A percentile compares a stretch with the other conserved stretches of the same genome.
Evolutionary conservation across 1,284 basidiomycete genomes (phyloP).

Genomic region (Coniophora puteana): DNA sequence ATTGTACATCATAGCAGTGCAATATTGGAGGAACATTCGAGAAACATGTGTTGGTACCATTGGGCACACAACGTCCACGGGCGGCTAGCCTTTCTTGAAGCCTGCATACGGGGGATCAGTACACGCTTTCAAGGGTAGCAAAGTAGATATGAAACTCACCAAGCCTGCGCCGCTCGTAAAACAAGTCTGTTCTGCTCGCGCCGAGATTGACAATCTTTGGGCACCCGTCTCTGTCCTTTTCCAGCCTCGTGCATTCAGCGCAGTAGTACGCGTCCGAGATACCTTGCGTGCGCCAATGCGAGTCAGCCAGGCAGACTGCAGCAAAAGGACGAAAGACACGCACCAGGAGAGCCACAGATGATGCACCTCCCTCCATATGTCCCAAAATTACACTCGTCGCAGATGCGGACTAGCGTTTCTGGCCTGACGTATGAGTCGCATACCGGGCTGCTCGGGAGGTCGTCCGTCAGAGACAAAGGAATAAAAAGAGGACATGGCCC

Average conservation of each 20-base stretch:
- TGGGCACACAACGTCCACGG: neutral
- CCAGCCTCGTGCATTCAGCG: constrained; percentile 92
- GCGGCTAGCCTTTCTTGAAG: constrained; percentile 71
- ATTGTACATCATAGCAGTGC: neutral
- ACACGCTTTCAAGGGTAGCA: neutral
- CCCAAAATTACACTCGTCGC: constrained; percentile 99
- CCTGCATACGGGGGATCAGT: constrained; percentile 36
- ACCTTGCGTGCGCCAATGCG: constrained; percentile 41
- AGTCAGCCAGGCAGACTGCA: neutral
- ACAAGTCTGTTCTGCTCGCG: constrained; percentile 83
- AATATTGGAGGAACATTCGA: neutral
- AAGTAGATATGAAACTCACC: constrained; percentile 34
- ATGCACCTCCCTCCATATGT: constrained; percentile 97
- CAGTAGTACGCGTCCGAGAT: constrained; percentile 98
- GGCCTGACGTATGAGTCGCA: constrained; percentile 99
- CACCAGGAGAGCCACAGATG: constrained; percentile 92
- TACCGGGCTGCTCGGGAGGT: constrained; percentile 68
- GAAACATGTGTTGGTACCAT: neutral
- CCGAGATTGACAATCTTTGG: constrained; percentile 98
- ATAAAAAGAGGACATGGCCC: neutral
- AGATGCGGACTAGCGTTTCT: constrained; percentile 95
- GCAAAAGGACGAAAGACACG: constrained; percentile 20
- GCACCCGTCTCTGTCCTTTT: constrained; percentile 98
- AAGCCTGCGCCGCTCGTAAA: constrained; percentile 82
- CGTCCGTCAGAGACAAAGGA: neutral